Percentiles rank a stretch among this genome's conserved stretches.
Evolutionary conservation across 441 rosid species (phyloP).

Genomic region (Bruguiera hainesii): DNA sequence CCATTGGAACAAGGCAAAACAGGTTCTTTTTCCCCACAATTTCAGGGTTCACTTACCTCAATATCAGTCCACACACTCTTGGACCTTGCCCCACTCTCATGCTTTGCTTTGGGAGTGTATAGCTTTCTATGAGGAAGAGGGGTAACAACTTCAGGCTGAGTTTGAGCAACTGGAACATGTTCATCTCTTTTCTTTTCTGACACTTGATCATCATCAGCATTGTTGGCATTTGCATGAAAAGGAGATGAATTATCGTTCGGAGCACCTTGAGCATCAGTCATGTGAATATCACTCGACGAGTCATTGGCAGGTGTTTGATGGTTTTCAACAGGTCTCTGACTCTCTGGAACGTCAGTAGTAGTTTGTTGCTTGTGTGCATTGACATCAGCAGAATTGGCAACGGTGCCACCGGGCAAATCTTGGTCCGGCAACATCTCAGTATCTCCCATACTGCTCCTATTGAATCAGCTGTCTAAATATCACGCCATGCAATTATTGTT

Average conservation of each 20-base stretch:
- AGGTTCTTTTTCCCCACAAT: background rate
- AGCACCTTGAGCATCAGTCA: slow-evolving; percentile 33
- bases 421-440: slow-evolving; percentile 43
- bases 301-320: slow-evolving; percentile 22
- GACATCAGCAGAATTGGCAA: slow-evolving; percentile 20
- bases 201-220: slow-evolving; percentile 14
- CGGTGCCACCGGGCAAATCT: slow-evolving; percentile 31
- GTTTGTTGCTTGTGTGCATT: slow-evolving; percentile 32
- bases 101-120: slow-evolving; percentile 30
- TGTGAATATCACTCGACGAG: slow-evolving; percentile 40
- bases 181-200: slow-evolving; percentile 27
- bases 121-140: slow-evolving; percentile 26
- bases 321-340: slow-evolving; percentile 26
- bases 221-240: slow-evolving; percentile 20
- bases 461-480: no score
- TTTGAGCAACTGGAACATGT: slow-evolving; percentile 9
- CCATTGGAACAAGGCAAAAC: background rate
- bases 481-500: no score
- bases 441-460: slow-evolving; percentile 43
- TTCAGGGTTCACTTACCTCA: slow-evolving; percentile 40
- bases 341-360: slow-evolving; percentile 17
- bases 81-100: slow-evolving; percentile 40
- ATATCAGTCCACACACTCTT: slow-evolving; percentile 65
- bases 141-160: slow-evolving; percentile 22
- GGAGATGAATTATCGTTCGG: slow-evolving; percentile 21